Conservation (phyloP, 805 yeast species). For the Candida suzukii region DNA sequence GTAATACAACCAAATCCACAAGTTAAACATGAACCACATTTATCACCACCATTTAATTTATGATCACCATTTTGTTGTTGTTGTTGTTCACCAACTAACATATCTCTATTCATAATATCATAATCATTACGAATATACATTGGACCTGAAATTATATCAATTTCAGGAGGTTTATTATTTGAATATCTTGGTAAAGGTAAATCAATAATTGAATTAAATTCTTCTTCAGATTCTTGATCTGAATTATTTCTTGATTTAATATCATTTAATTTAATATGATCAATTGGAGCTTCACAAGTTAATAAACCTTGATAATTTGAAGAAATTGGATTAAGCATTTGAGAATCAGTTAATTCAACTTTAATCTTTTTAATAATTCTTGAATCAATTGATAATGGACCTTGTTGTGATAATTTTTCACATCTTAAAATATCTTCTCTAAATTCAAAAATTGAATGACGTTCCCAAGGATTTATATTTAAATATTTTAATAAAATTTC, state of each 20-base stretch:
- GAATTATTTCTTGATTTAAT: conserved; percentile 22
- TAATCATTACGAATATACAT: background rate
- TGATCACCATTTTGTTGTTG: background rate
- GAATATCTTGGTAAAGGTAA: conserved; percentile 3
- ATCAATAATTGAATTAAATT: conserved; percentile 22
- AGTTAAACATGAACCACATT: conserved; percentile 21
- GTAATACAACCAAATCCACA: conserved; percentile 20
- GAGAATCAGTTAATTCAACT: conserved; percentile 18
- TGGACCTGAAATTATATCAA: background rate
- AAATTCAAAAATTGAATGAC: conserved; percentile 34
- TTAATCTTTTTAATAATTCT: conserved; percentile 16
- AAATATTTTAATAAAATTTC: conserved; percentile 40
- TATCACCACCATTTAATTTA: conserved; percentile 7
- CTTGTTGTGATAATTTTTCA: conserved; percentile 21
- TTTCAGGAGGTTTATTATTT: background rate
- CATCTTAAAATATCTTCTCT: conserved; percentile 29
- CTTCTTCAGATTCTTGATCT: conserved; percentile 18
- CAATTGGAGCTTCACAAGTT: conserved; percentile 26
- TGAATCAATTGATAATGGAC: conserved; percentile 27
- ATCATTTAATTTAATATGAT: conserved; percentile 24
- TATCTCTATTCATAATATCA: background rate
- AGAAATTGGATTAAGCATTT: conserved; percentile 1
- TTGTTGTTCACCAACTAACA: background rate
- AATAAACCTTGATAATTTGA: background rate
- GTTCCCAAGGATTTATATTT: conserved; percentile 39